Conservation (phyloP, 2,329 filamentous ascomycete genomes). For the Polychaeton citri region DNA sequence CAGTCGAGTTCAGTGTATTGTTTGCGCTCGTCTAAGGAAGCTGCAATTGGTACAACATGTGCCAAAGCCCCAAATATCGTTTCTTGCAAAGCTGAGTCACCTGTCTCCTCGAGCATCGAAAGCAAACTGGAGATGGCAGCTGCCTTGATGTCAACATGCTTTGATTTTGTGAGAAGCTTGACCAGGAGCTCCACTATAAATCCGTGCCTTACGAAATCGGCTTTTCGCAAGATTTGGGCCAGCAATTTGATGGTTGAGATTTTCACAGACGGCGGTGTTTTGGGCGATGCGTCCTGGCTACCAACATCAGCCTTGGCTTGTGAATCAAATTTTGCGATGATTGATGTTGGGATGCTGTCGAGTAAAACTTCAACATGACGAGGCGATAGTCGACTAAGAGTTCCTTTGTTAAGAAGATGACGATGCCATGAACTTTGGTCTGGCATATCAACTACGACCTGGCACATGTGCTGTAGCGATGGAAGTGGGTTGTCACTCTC, state of each 20-base stretch:
- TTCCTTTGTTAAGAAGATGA: conserved; percentile 17
- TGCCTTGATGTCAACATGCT: conserved; percentile 26
- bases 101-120: conserved; percentile 11
- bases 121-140: conserved; percentile 23
- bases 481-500: background rate
- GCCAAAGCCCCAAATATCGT: conserved; percentile 12
- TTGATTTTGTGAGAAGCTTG: conserved; percentile 15
- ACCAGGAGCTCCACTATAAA: conserved; percentile 19
- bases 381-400: conserved; percentile 22
- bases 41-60: conserved; percentile 19
- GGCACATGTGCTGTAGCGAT: background rate
- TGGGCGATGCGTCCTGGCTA: conserved; percentile 17
- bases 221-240: conserved; percentile 23
- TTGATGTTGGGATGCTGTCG: conserved; percentile 11
- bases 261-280: conserved; percentile 17
- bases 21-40: conserved; percentile 22
- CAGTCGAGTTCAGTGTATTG: conserved; percentile 21
- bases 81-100: conserved; percentile 3
- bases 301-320: no score
- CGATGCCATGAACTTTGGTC: conserved; percentile 32
- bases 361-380: conserved; percentile 18
- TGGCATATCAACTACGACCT: conserved; percentile 6
- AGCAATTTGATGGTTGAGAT: conserved; percentile 31
- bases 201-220: conserved; percentile 20
- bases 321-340: no score